A percentile compares a stretch with the other conserved stretches of the same genome.
Conservation (phyloP, 495 filamentous ascomycete species). For the Aspergillus affinis region DNA sequence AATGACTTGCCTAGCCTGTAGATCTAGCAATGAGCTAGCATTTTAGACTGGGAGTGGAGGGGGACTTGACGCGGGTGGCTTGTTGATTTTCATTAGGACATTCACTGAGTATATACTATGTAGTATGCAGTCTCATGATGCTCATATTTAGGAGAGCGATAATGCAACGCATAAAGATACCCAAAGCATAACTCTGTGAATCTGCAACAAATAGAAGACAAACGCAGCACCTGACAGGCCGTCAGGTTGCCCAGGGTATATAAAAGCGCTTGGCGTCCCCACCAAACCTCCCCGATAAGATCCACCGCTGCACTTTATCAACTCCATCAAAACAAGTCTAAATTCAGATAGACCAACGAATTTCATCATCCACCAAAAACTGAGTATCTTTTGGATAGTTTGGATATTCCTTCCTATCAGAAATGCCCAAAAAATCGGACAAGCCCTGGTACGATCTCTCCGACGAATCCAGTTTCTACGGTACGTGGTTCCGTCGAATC, state of each 20-base stretch:
- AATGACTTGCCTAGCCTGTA: neutral
- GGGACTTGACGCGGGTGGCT: neutral
- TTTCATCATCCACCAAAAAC: neutral
- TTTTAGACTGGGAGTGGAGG: neutral
- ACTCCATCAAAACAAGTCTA: no score
- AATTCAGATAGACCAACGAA: no score
- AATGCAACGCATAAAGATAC: neutral
- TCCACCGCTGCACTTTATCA: neutral
- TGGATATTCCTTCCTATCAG: neutral
- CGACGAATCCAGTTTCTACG: constrained; percentile 76
- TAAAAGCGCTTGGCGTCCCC: constrained; percentile 5
- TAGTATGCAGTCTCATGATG: neutral
- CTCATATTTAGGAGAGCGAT: neutral
- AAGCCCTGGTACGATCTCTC: constrained; percentile 35
- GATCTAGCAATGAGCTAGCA: neutral
- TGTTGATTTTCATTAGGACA: neutral
- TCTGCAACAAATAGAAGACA: no score
- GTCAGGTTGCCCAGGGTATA: neutral
- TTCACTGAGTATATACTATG: neutral
- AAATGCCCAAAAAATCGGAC: constrained; percentile 5
- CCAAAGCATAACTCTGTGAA: neutral
- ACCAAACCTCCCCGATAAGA: neutral
- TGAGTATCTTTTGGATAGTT: no score
- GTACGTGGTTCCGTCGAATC: constrained; percentile 30
- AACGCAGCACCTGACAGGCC: no score